Evolutionary conservation across 306 rosid species (phyloP).

Genomic region (Alnus glutinosa): DNA sequence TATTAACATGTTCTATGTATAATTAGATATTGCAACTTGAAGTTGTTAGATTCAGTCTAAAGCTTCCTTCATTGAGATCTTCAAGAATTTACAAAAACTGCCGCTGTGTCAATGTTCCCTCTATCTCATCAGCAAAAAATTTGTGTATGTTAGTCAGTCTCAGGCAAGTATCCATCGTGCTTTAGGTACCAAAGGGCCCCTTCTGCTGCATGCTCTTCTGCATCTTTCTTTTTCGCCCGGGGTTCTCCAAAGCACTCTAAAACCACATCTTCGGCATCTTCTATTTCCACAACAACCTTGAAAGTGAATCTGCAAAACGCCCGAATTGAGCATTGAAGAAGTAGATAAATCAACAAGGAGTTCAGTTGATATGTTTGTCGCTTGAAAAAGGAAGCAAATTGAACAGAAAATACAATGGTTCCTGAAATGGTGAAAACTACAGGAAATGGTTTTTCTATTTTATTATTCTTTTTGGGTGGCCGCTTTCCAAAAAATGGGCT

Average conservation of each 20-base stretch:
- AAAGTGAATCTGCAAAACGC: conserved; percentile 57
- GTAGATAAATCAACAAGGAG: conserved; percentile 12
- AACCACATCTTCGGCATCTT: conserved; percentile 47
- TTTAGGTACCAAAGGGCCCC: conserved; percentile 79
- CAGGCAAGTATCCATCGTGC: conserved; percentile 45
- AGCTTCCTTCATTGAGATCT: not conserved
- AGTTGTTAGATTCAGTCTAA: not conserved
- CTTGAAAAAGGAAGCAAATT: not conserved
- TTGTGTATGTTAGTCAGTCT: not conserved
- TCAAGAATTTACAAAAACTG: not conserved
- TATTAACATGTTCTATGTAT: not conserved
- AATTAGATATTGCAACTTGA: not conserved
- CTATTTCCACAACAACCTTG: conserved; percentile 63
- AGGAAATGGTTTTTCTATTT: too few species aligned
- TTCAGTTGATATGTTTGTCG: not conserved
- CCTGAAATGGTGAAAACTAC: not conserved
- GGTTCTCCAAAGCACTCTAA: conserved; percentile 64
- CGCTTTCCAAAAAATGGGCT: too few species aligned
- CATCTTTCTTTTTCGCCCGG: conserved; percentile 59
- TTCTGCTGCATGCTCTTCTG: conserved; percentile 82
- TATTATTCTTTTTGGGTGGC: too few species aligned
- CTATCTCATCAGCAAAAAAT: conserved; percentile 3
- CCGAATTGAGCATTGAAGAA: not conserved
- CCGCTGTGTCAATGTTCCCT: not conserved
- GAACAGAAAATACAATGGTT: not conserved